Percentiles rank a stretch among this genome's conserved stretches.
Evolutionary conservation across 2,329 filamentous ascomycete species (phyloP).

Genomic region (Colletotrichum costaricense): DNA sequence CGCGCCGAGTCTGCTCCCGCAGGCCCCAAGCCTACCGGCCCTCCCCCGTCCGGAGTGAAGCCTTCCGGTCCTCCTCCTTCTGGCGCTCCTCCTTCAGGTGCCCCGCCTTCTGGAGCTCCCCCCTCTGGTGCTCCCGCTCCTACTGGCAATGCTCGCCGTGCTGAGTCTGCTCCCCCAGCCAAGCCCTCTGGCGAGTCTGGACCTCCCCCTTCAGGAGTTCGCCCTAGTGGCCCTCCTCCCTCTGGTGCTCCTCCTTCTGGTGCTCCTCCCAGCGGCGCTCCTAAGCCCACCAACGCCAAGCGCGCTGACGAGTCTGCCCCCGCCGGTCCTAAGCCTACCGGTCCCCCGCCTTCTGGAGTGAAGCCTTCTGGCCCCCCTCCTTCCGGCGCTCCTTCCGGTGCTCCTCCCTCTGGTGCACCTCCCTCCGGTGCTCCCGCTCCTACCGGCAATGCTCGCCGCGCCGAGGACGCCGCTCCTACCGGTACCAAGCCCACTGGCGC

Average conservation of each 20-base stretch:
- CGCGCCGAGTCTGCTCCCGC: not conserved
- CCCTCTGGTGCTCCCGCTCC: slow-evolving; percentile 9
- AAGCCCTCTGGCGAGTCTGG: not conserved
- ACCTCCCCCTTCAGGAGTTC: not conserved
- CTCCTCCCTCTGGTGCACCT: slow-evolving; percentile 4
- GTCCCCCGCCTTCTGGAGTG: slow-evolving; percentile 9
- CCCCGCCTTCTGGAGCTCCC: slow-evolving; percentile 3
- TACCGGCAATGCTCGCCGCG: not conserved
- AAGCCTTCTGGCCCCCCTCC: not conserved
- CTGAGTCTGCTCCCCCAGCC: not conserved
- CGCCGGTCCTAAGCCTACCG: not conserved
- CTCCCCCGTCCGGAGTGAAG: slow-evolving; percentile 11
- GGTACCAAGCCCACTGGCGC: not conserved
- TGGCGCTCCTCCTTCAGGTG: not conserved
- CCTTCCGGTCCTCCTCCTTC: not conserved
- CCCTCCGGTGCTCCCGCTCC: slow-evolving; percentile 14
- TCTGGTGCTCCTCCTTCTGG: not conserved
- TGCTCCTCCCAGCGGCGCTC: slow-evolving; percentile 3
- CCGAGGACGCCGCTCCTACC: not conserved
- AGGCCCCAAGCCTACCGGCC: not conserved
- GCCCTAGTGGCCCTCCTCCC: slow-evolving; percentile 1
- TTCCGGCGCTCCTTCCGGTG: not conserved
- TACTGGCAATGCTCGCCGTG: not conserved
- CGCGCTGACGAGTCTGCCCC: not conserved
- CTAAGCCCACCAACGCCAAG: not conserved